phyloP scores from a whole-genome alignment of 2,329 filamentous ascomycete species.

The Chrysoporthe deuterocubensis region DNA sequence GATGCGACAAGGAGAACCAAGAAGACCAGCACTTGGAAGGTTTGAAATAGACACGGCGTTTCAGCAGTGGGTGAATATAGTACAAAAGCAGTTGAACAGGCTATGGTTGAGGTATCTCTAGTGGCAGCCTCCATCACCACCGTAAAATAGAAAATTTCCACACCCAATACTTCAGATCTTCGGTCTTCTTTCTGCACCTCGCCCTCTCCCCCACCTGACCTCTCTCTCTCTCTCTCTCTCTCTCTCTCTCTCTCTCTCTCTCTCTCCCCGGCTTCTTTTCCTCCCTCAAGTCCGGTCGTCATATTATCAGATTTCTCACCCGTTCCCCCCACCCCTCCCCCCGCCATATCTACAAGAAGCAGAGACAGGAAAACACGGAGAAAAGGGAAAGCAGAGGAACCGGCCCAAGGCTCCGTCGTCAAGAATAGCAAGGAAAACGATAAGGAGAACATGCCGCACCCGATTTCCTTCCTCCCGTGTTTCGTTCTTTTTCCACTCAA shows the following conservation, averaged over 20 bases:
- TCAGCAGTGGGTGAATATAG: slow-evolving; percentile 24
- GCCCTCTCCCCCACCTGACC: neutral
- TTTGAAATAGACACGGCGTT: slow-evolving; percentile 15
- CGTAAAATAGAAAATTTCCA: slow-evolving; percentile 13
- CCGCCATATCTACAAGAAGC: slow-evolving; percentile 31
- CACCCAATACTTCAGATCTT: neutral
- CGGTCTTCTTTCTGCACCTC: slow-evolving; percentile 1
- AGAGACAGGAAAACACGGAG: slow-evolving; percentile 33
- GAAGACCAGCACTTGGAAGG: neutral
- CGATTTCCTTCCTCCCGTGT: slow-evolving; percentile 28
- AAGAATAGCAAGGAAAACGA: slow-evolving; percentile 35
- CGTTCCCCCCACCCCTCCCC: slow-evolving; percentile 18
- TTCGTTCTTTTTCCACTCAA: slow-evolving; percentile 27
- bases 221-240: neutral
- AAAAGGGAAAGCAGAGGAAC: slow-evolving; percentile 30
- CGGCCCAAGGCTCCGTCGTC: slow-evolving; percentile 26
- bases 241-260: neutral
- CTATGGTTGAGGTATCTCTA: slow-evolving; percentile 31
- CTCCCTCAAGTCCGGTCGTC: slow-evolving; percentile 17
- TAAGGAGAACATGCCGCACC: slow-evolving; percentile 38
- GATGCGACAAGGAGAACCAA: neutral
- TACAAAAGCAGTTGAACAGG: slow-evolving; percentile 30
- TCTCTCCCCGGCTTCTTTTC: neutral
- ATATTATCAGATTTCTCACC: slow-evolving; percentile 26
- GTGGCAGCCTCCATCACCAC: slow-evolving; percentile 28